phyloP scores from a whole-genome alignment of 2,329 filamentous ascomycete genomes.

The Dactylellina sp. region DNA sequence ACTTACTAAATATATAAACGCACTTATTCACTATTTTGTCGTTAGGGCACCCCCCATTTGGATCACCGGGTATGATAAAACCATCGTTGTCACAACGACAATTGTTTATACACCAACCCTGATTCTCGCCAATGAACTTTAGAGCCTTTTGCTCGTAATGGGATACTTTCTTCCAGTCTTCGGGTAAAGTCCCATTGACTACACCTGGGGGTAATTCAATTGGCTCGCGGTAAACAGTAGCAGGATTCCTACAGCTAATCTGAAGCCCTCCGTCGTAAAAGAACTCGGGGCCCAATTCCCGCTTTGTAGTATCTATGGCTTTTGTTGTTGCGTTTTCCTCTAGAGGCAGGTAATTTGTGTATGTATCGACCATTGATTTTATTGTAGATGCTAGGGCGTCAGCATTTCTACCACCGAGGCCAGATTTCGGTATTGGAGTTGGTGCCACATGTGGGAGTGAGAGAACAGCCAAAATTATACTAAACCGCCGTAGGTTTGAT shows the following conservation, averaged over 20 bases:
- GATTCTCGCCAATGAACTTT: neutral
- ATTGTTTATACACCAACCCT: neutral
- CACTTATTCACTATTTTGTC: neutral
- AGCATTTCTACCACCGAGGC: too few species aligned
- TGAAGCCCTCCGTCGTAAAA: neutral
- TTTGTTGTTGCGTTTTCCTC: too few species aligned
- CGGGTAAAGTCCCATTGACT: neutral
- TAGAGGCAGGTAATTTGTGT: too few species aligned
- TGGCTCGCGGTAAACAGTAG: neutral
- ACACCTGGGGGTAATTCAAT: neutral
- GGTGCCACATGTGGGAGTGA: too few species aligned
- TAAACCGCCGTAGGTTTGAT: too few species aligned
- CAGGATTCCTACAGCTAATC: neutral
- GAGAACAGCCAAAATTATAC: too few species aligned
- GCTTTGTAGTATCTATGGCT: too few species aligned
- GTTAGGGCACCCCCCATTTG: neutral
- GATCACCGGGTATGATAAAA: neutral
- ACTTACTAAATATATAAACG: neutral
- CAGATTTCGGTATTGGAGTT: too few species aligned
- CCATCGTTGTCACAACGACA: neutral
- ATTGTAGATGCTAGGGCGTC: too few species aligned
- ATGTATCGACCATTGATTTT: too few species aligned
- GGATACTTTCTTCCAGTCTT: neutral
- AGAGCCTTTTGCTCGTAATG: neutral
- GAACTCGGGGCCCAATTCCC: neutral